These are phyloP conservation scores for Ophiostoma australiae DNA, from an alignment of 2,329 filamentous ascomycete genomes.

Conservation along the genomic window DNA sequence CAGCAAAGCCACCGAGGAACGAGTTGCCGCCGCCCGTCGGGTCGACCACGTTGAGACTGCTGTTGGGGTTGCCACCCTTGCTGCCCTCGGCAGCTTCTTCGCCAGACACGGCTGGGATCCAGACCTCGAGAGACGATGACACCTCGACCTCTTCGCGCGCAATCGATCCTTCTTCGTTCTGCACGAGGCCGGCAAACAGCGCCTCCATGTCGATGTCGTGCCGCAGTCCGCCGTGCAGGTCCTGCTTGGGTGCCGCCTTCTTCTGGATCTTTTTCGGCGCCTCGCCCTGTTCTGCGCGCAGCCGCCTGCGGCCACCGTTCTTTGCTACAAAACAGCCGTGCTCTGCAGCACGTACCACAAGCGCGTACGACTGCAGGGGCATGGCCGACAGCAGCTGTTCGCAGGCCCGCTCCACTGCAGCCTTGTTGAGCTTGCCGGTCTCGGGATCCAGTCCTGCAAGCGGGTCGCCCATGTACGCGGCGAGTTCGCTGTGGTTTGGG, in stretches of 20 bases:
- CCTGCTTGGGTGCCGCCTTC: conserved; percentile 39
- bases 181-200: conserved; percentile 54
- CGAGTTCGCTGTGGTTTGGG: conserved; percentile 88
- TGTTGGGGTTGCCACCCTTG: conserved; percentile 23
- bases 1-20: conserved; percentile 62
- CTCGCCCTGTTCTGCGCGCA: conserved; percentile 32
- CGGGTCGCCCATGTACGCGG: conserved; percentile 68
- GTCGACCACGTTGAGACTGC: conserved; percentile 63
- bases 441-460: conserved; percentile 49
- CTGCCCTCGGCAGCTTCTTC: conserved; percentile 5
- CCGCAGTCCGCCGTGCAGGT: conserved; percentile 48
- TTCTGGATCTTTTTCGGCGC: conserved; percentile 27
- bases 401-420: conserved; percentile 53
- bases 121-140: conserved; percentile 61
- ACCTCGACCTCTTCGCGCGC: conserved; percentile 56
- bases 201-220: conserved; percentile 60
- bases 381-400: conserved; percentile 60
- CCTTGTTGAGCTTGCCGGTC: conserved; percentile 50
- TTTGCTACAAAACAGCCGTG: conserved; percentile 64
- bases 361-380: conserved; percentile 59
- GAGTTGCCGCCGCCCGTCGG: conserved; percentile 92
- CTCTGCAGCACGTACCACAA: conserved; percentile 67
- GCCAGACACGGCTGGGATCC: conserved; percentile 72
- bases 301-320: conserved; percentile 46
- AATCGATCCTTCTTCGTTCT: conserved; percentile 49